Evolutionary conservation across 2,329 filamentous ascomycete genomes (phyloP), one percentile per base, ranked within the genome.

Genomic region (Diaporthe ampelina): DNA sequence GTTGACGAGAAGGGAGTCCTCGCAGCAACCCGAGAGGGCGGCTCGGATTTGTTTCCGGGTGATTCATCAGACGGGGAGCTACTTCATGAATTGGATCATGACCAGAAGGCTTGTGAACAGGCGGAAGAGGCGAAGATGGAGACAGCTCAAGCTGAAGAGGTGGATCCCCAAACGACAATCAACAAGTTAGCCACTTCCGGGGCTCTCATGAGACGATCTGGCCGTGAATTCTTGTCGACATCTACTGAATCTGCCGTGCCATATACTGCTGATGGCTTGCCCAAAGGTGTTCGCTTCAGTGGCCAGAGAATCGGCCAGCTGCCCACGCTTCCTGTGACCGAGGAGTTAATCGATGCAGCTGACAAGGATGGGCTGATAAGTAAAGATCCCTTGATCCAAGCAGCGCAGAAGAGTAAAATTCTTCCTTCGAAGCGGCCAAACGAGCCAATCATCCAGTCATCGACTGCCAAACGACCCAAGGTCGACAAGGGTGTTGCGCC

Each of bases 1-100:
- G 91, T 95, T 7, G 92, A 95, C 77, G 92, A 94, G 78, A 84
- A 85, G 40, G 88, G 86, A 29, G 90, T 92, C 35, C 81, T 87
- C 10, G 81, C 84, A 71, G 78, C 83, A 70, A 79, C 83, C 37
- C 75, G 75, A 59, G 81, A 87, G 57, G 85, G 86, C 1, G 83
- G 88, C n/a, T 85, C 88, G 29, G 84, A 86, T 9, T 78, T 84
- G n/a, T 87, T 86, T 70, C 82, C 84, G 1, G 85, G 87, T 43
- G 89, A 91, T 74, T 89, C 86, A 1, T 89, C 86, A 1, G 89
- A 91, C 63, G 88, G 90, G 72, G 88, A 90, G n/a, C 78, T 81
- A 4, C 77, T 84, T 58, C 76, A 80, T 24, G 81, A 83, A 48
- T 77, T 81, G 19, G 76, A 77, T 35, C 75, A 76, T 8, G 40